These are phyloP conservation scores for Phytophthora fragariaefolia DNA, from an alignment of 352 stramenopile species.

Conservation along the genomic window DNA sequence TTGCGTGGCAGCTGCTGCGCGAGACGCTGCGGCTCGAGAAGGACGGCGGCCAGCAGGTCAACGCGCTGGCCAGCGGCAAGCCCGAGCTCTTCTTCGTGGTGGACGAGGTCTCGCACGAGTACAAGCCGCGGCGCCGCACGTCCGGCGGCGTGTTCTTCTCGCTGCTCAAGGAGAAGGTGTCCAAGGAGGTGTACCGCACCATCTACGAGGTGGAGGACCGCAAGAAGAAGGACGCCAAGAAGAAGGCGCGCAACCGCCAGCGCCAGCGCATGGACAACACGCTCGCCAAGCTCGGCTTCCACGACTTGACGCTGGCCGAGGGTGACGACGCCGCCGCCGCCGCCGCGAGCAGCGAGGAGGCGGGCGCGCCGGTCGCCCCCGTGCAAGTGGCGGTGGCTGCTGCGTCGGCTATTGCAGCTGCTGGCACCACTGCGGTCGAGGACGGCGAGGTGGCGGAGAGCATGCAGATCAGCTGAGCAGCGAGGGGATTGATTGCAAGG, in stretches of 20 bases:
- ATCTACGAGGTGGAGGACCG: slow-evolving; percentile 81
- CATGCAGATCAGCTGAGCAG: slow-evolving; percentile 34
- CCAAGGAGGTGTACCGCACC: slow-evolving; percentile 69
- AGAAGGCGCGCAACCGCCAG: slow-evolving; percentile 49
- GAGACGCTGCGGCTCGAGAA: slow-evolving; percentile 75
- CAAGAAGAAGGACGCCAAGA: slow-evolving; percentile 81
- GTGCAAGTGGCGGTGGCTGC: slow-evolving; percentile 27
- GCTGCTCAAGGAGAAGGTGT: slow-evolving; percentile 68
- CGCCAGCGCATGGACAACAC: slow-evolving; percentile 71
- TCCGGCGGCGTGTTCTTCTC: slow-evolving; percentile 75
- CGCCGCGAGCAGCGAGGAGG: slow-evolving; percentile 8
- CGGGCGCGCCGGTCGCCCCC: background rate
- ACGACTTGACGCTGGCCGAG: slow-evolving; percentile 51
- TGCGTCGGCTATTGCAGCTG: background rate
- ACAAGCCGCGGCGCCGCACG: slow-evolving; percentile 64
- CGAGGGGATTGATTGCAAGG: slow-evolving; percentile 14
- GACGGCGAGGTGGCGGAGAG: slow-evolving; percentile 46
- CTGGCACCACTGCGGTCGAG: slow-evolving; percentile 6
- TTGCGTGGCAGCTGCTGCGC: slow-evolving; percentile 65
- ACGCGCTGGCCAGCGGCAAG: slow-evolving; percentile 52
- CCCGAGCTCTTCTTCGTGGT: slow-evolving; percentile 59
- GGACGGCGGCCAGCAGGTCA: slow-evolving; percentile 60
- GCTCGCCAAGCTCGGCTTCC: slow-evolving; percentile 61
- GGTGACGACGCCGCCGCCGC: background rate
- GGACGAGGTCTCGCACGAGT: slow-evolving; percentile 44